Evolutionary conservation across 2,329 filamentous ascomycete species (phyloP), one percentile per base, ranked within the genome.

Genomic region (Calonectria pseudoreteaudii): DNA sequence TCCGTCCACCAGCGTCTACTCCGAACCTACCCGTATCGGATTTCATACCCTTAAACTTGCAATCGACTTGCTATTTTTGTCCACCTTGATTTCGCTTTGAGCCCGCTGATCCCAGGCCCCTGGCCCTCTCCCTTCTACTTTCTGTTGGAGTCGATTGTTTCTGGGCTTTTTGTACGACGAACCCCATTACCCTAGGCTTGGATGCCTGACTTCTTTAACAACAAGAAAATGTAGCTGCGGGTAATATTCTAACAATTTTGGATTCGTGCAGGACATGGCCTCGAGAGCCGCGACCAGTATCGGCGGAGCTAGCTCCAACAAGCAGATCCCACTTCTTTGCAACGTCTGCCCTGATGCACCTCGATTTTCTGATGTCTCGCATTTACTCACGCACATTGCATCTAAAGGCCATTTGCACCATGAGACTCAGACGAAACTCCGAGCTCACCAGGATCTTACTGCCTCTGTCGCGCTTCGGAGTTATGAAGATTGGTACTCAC

Each of bases 331-430:
- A 71, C 91, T 98, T 64, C 86, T 91, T 78, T 98, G 96, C 90
- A 92, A 89, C 81, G 93, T 98, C 78, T 98, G 96, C 83, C 93
- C 94, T 44, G 94, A 93, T 78, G 90, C 90, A 74, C 94, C 95
- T 49, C 90, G 86, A 36, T 98, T 98, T 86, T 98, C 95, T 70
- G 96, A 98, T 84, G 89, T 95, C 56, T 98, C 96, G 41, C 96
- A 98, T 84, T 88, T 98, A 47, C 91, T 98, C 81, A 98, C 96
- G 16, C 96, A 98, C 82, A 91, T 98, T 75, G 92, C 94, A 73
- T 98, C 96, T 76, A 98, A 98, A 83, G 94, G 94, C n/a, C 96
- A 98, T 83, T 87, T 98, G 41, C 93, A 95, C 73, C 91, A 95
- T 82, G 92, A 94, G 80, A 97, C 96, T 86, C 95, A 95, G 81